These are phyloP conservation scores for Penicillium paradoxum DNA, from an alignment of 495 filamentous ascomycete species.

Conservation along the genomic window DNA sequence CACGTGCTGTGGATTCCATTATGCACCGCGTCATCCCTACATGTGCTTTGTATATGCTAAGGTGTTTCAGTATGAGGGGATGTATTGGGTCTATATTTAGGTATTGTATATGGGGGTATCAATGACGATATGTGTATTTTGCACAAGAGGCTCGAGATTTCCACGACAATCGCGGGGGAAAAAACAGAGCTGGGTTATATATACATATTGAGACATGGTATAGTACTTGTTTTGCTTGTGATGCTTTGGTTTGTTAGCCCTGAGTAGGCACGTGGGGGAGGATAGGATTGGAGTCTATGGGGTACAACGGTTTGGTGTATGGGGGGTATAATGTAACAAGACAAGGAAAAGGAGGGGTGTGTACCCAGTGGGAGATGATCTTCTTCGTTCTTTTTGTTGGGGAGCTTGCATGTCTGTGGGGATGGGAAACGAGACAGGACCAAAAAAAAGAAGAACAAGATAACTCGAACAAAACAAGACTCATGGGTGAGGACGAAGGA, in stretches of 20 bases:
- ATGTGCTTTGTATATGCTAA: not conserved
- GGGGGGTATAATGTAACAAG: slow-evolving; percentile 9
- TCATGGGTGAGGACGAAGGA: slow-evolving; percentile 25
- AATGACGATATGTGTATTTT: too few relatives aligned
- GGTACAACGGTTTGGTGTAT: slow-evolving; percentile 9
- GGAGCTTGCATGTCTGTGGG: slow-evolving; percentile 3
- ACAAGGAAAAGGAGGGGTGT: slow-evolving; percentile 8
- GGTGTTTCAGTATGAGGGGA: not conserved
- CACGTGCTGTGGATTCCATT: not conserved
- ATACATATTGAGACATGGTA: not conserved
- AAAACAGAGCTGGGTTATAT: not conserved
- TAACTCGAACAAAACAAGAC: slow-evolving; percentile 12
- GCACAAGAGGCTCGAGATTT: too few relatives aligned
- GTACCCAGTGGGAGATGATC: not conserved
- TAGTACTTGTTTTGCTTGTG: too few relatives aligned
- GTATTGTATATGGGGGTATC: too few relatives aligned
- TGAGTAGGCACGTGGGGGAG: not conserved
- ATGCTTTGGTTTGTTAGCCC: not conserved
- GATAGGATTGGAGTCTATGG: slow-evolving; percentile 12
- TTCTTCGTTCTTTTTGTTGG: not conserved
- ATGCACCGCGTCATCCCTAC: not conserved
- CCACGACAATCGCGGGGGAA: not conserved
- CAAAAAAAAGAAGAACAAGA: slow-evolving; percentile 2
- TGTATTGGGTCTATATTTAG: not conserved
- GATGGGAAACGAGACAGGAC: not conserved